Evolutionary conservation across 768 basidiomycete genomes (phyloP).

Genomic region (Lepiota subincarnata): DNA sequence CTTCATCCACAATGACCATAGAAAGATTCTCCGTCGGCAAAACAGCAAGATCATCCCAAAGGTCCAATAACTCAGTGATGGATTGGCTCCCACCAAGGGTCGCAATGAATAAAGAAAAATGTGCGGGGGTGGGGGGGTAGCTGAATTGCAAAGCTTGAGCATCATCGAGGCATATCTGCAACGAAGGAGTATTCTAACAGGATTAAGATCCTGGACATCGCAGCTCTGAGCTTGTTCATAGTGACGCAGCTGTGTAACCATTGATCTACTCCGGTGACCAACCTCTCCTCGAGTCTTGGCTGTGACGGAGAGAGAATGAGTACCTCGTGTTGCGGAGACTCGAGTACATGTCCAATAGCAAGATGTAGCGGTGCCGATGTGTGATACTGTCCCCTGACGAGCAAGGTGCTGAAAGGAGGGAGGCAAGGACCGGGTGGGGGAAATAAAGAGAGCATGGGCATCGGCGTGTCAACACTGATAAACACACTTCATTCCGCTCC

Average conservation of each 20-base stretch:
- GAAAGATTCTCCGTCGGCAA: constrained; percentile 17
- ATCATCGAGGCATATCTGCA: constrained; percentile 11
- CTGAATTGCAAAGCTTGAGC: constrained; percentile 28
- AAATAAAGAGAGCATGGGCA: constrained; percentile 29
- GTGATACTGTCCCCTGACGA: constrained; percentile 61
- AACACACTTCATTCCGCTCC: constrained; percentile 12
- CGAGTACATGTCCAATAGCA: constrained; percentile 44
- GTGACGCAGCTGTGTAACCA: constrained; percentile 44
- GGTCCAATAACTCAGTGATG: neutral
- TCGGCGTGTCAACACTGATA: constrained; percentile 3
- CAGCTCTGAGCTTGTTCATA: constrained; percentile 30
- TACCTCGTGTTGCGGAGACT: constrained; percentile 26
- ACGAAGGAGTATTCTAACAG: constrained; percentile 41
- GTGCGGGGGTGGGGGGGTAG: constrained; percentile 59
- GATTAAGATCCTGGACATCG: constrained; percentile 44
- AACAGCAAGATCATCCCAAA: constrained; percentile 4
- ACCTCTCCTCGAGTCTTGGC: constrained; percentile 32
- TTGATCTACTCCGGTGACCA: constrained; percentile 46
- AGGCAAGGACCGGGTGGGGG: constrained; percentile 35
- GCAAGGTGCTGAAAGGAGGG: constrained; percentile 54
- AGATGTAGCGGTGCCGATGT: constrained; percentile 70
- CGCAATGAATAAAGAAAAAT: constrained; percentile 50
- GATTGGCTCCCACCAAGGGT: constrained; percentile 28
- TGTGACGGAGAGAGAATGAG: constrained; percentile 57
- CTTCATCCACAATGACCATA: constrained; percentile 59